Conservation (phyloP, 306 rosid genomes). For the Quercus engelmannii region DNA sequence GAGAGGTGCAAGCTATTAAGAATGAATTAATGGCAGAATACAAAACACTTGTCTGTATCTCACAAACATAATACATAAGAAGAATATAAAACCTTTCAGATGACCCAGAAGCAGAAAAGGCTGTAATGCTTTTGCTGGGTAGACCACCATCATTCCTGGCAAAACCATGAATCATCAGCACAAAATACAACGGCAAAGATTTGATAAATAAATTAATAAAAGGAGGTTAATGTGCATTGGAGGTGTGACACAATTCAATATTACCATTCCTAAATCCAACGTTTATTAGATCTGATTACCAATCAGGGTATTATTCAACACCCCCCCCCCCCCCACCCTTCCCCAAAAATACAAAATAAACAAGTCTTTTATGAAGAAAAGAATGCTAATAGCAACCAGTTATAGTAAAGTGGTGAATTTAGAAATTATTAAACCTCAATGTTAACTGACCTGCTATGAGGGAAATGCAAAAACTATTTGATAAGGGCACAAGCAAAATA, state of each 20-base stretch:
- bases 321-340: too few species aligned
- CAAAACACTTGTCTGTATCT: neutral
- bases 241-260: neutral
- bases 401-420: too few species aligned
- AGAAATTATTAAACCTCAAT: too few species aligned
- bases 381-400: too few species aligned
- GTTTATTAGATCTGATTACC: neutral
- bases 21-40: neutral
- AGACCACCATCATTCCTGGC: conserved; percentile 63
- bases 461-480: too few species aligned
- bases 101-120: conserved; percentile 62
- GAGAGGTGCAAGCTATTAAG: neutral
- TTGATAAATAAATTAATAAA: neutral
- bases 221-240: too few species aligned
- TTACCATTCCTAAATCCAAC: neutral
- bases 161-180: conserved; percentile 22
- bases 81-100: conserved; percentile 68
- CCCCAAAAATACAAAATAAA: too few species aligned
- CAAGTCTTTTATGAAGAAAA: too few species aligned
- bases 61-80: conserved; percentile 15
- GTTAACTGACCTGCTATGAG: too few species aligned
- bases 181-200: conserved; percentile 10
- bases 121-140: conserved; percentile 49
- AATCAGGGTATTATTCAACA: neutral
- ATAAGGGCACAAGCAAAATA: too few species aligned